Evolutionary conservation across 1,139 yeast genomes (phyloP), one percentile per base, ranked within the genome.

Genomic region (Geotrichum candidum): DNA sequence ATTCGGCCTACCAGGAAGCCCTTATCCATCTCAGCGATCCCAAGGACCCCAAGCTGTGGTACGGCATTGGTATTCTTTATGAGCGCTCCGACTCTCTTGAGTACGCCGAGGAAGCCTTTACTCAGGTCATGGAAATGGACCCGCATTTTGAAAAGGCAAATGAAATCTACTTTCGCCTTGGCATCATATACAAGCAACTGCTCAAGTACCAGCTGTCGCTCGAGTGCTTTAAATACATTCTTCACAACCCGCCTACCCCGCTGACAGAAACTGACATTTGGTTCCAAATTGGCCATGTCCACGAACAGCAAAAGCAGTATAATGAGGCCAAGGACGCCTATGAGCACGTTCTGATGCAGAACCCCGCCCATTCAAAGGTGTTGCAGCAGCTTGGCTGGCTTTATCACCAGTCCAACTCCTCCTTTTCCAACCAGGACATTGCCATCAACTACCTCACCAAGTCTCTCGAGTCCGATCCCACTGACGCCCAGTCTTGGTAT

Each of bases 401-500:
- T 64, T 91, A 91, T 76, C 92, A 96, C 68, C 97, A 91, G 77
- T 90, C 89, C 67, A 81, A 84, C 66, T 80, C 87, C 0, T 74
- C 80, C 23, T 85, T 84, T 72, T 88, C 89, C 69, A 95, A 94
- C 73, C 86, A 94, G 67, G 91, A 87, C 67, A 80, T 86, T 65
- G 97, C 98, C 15, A 79, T 92, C 65, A 84, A 86, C 69, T 87
- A 91, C 70, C 81, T 94, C 65, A 81, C 90, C 48, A 95, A 90
- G 73, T 88, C 96, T 6, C 79, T 94, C 65, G 98, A 94, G 71
- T 86, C 92, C 51, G 97, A 94, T 73, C 84, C 87, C 60, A 81
- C 87, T 57, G 98, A 94, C 74, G 97, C 99, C n/a, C 96, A 94
- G 71, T 86, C 96, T 35, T 94, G 99, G 99, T 94, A 94, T 76